Evolutionary conservation across 1,139 yeast species (phyloP).

Genomic region (Diutina neorugosa): DNA sequence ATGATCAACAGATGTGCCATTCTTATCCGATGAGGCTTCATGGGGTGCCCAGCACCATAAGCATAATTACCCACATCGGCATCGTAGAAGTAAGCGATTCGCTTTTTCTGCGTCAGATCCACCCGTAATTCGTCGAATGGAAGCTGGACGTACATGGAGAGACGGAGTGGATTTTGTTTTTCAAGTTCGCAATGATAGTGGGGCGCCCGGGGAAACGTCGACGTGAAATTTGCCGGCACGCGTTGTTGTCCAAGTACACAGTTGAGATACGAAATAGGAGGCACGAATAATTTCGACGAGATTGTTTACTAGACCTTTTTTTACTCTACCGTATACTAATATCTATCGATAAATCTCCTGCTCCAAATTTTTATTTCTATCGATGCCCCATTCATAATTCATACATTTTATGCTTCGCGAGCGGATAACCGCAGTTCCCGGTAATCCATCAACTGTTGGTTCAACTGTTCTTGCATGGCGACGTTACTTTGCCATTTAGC

Average conservation of each 20-base stretch:
- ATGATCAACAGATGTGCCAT: conserved; percentile 95
- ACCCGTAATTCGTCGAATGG: conserved; percentile 37
- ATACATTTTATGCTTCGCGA: not conserved
- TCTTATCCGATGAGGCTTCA: conserved; percentile 97
- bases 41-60: conserved; percentile 96
- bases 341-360: too few species aligned
- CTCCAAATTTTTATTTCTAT: too few species aligned
- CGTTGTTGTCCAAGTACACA: not conserved
- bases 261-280: too few species aligned
- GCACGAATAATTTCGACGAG: too few species aligned
- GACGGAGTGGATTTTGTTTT: not conserved
- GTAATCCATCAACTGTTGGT: conserved; percentile 24
- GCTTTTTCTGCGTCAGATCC: conserved; percentile 27
- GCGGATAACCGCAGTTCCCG: not conserved
- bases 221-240: not conserved
- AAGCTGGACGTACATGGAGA: conserved; percentile 26
- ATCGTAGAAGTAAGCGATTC: conserved; percentile 38
- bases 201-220: not conserved
- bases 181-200: not conserved
- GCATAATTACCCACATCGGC: conserved; percentile 96
- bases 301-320: too few species aligned
- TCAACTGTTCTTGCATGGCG: conserved; percentile 34
- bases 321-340: too few species aligned
- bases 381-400: not conserved
- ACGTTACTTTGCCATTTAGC: conserved; percentile 30